Evolutionary conservation across 2,329 filamentous ascomycete species (phyloP).

Genomic region (Diaporthe velutina): DNA sequence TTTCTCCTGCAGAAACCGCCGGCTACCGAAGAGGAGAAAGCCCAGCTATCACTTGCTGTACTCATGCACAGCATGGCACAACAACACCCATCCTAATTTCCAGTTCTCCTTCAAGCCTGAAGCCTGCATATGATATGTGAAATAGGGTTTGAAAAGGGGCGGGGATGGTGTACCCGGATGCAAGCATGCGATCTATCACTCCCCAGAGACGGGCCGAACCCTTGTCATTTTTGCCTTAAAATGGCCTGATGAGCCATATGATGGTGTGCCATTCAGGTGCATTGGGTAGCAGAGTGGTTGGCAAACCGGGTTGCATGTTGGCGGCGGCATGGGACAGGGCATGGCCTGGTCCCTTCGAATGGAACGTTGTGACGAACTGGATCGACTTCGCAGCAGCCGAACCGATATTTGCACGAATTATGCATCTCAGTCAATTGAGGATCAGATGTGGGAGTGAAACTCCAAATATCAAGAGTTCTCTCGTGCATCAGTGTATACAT

Average conservation of each 20-base stretch:
- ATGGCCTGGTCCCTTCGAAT: neutral
- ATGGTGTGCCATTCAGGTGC: neutral
- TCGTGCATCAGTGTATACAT: neutral
- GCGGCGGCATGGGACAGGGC: neutral
- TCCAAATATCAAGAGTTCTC: neutral
- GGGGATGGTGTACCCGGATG: neutral
- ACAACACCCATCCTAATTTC: too few species aligned
- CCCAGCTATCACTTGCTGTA: neutral
- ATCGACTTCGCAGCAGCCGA: neutral
- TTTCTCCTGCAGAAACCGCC: neutral
- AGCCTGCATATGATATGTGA: neutral
- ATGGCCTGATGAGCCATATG: neutral
- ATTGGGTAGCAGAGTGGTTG: neutral
- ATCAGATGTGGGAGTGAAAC: too few species aligned
- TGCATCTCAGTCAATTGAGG: neutral
- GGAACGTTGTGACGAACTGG: neutral
- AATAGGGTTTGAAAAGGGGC: neutral
- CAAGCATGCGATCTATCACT: neutral
- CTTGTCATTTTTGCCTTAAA: neutral
- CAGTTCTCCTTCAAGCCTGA: too few species aligned
- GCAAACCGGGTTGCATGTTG: neutral
- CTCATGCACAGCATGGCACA: neutral
- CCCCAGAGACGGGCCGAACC: too few species aligned
- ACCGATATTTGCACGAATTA: neutral
- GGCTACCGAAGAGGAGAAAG: too few species aligned